Conservation (phyloP, 371 early-diverging fungal genomes). For the Syncephalastrum contaminatum region DNA sequence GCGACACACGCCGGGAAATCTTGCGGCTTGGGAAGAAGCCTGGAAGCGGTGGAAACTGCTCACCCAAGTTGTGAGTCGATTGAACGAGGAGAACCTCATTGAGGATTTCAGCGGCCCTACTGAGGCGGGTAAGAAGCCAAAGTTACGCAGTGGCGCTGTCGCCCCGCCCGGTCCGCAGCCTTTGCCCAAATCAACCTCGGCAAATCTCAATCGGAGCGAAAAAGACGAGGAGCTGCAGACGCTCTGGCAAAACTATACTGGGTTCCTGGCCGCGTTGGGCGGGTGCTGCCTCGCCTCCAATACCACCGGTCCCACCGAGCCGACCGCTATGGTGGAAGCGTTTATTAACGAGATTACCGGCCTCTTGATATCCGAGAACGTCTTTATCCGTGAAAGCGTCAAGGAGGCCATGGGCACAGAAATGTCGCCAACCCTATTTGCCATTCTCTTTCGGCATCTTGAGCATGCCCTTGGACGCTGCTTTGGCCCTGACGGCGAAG, state of each 20-base stretch:
- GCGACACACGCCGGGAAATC: slow-evolving; percentile 70
- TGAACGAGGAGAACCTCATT: slow-evolving; percentile 34
- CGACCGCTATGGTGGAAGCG: slow-evolving; percentile 60
- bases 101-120: slow-evolving; percentile 9
- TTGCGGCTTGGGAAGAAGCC: slow-evolving; percentile 86
- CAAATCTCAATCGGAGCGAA: slow-evolving; percentile 18
- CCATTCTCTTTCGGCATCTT: slow-evolving; percentile 73
- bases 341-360: slow-evolving; percentile 83
- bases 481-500: slow-evolving; percentile 70
- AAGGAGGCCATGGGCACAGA: slow-evolving; percentile 88
- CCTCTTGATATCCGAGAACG: slow-evolving; percentile 79
- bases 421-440: slow-evolving; percentile 75
- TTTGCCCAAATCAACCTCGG: slow-evolving; percentile 9
- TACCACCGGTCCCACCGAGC: slow-evolving; percentile 34
- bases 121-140: background rate
- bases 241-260: slow-evolving; percentile 73
- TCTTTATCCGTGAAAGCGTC: slow-evolving; percentile 83
- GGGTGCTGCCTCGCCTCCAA: slow-evolving; percentile 54
- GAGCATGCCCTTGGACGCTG: slow-evolving; percentile 67
- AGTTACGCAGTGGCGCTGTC: slow-evolving; percentile 2
- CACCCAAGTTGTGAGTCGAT: slow-evolving; percentile 44
- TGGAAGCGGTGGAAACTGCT: slow-evolving; percentile 73
- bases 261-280: slow-evolving; percentile 69
- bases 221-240: slow-evolving; percentile 40
- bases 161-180: background rate